Percentiles rank a stretch among this genome's conserved stretches.
Evolutionary conservation across 2,329 filamentous ascomycete species (phyloP).

Genomic region (Aspergillus ochraceus): DNA sequence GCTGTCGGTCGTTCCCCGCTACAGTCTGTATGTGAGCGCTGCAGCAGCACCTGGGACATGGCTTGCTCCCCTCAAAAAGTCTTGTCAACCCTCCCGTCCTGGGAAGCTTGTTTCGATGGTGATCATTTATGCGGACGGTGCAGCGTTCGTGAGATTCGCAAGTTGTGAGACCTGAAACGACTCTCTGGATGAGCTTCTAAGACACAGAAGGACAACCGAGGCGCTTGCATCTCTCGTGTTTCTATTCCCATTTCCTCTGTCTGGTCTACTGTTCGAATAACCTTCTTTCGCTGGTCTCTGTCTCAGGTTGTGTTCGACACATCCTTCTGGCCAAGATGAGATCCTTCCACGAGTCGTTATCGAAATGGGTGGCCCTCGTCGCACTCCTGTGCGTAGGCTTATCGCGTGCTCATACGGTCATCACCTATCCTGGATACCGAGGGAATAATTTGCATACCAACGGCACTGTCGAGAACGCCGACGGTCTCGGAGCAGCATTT

Average conservation of each 20-base stretch:
- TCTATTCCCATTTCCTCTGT: slow-evolving; percentile 4
- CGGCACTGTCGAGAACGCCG: slow-evolving; percentile 53
- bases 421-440: slow-evolving; percentile 83
- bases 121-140: slow-evolving; percentile 8
- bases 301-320: neutral
- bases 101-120: slow-evolving; percentile 24
- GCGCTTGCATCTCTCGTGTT: slow-evolving; percentile 6
- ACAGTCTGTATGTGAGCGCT: slow-evolving; percentile 9
- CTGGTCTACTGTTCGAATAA: neutral
- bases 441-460: slow-evolving; percentile 83
- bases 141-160: slow-evolving; percentile 4
- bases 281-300: neutral
- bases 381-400: slow-evolving; percentile 38
- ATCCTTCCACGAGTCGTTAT: slow-evolving; percentile 24
- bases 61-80: slow-evolving; percentile 34
- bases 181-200: slow-evolving; percentile 7
- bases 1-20: slow-evolving; percentile 11
- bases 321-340: slow-evolving; percentile 27
- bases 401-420: slow-evolving; percentile 66
- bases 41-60: slow-evolving; percentile 18
- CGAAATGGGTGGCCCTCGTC: slow-evolving; percentile 29
- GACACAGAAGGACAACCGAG: neutral
- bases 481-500: slow-evolving; percentile 48
- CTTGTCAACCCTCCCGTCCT: slow-evolving; percentile 23
- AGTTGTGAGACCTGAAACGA: neutral